Evolutionary conservation across 805 yeast genomes (phyloP), one percentile per base, ranked within the genome.

Genomic region (Pichia paraexigua): DNA sequence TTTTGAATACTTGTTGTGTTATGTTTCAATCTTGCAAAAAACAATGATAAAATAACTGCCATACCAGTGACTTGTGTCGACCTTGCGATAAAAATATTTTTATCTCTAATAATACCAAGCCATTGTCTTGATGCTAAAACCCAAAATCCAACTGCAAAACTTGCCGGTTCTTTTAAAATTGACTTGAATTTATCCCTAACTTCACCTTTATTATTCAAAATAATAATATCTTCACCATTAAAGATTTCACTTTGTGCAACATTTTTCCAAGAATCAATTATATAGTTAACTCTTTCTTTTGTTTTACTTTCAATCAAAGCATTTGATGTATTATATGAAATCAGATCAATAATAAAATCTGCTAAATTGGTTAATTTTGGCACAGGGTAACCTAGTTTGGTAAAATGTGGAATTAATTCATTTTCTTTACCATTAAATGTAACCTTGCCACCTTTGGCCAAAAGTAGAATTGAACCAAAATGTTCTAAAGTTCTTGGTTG

Each of bases 391-490:
- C 87, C 87, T 41, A 77, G 54, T 0, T 59, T 48, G 0, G 60
- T 55, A 50, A 88, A 79, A 64, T 85, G 78, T 0, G 58, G 54
- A 9, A 72, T 65, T 65, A 87, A 66, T 5, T 64, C 66, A 0
- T 52, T 48, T 5, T 82, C 75, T 0, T 70, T 59, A 0, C 94
- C 94, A 64, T 84, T 79, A 62, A 78, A 89, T 5, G 84, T 81
- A 20, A 82, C 88, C 35, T 66, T 62, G 9, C 92, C 91, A 42
- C 91, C 87, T 63, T 81, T 82, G 0, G 90, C 87, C 24, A 89
- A 69, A 41, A 89, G 67, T 39, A 87, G 67, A n/a, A 89, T 73
- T 17, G 85, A 77, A 6, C 89, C 92, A 70, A 89, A 87, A 51
- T 69, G 69, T 18, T 72, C 64, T 60, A 85, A 82, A 57, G 86